Base-by-base conservation (phyloP, 164 flowering plant genomes). In the Berberis thunbergii region DNA sequence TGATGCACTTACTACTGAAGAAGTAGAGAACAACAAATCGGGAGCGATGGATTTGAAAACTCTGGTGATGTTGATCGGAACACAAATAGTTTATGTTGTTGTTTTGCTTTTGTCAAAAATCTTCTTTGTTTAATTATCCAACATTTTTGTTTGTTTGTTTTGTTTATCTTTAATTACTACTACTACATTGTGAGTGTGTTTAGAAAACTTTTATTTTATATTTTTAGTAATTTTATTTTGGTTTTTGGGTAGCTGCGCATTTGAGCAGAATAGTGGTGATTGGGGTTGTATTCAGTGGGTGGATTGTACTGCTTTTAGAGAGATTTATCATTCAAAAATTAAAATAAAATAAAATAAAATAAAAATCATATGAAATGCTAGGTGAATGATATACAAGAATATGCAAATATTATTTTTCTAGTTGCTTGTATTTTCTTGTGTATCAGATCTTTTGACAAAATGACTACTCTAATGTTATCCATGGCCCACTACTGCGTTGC, bases 11-110 rank as follows among this genome's bases (percentile, higher is more conserved):
- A 63, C 13, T 0, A 69, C 70, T 0, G 60, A 41, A 1, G 64
- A 73, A 2, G 72, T 86, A 11, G 75, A 60, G 65, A 57, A 63
- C 10, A 73, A 76, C 56, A 74, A 61, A 1, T 12, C 65, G 7
- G 77, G 65, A 9, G 79, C 73, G 11, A 79, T 13, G 53, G 71
- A 50, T 67, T 59, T 64, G 65, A 64, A 40, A 41, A 65, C 71
- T 4, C 73, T 78, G 54, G 72, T 77, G 11, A 55, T 71, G 73
- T 43, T 77, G 45, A 70, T 70, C 41, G 44, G 67, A 11, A 52
- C 54, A 2, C 4, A 10, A 52, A 4, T 57, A 2, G 60, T 55
- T 11, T 6, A 43, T 26, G 59, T 26, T 6, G 13, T 26, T 38
- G 59, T 10, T 56, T 56, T 1, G 54, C 2, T 52, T 52, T 52